A percentile compares a stretch with the other conserved stretches of the same genome.
These are phyloP conservation scores for Fusarium armeniacum DNA, from an alignment of 2,329 filamentous ascomycete species.

Conservation along the genomic window DNA sequence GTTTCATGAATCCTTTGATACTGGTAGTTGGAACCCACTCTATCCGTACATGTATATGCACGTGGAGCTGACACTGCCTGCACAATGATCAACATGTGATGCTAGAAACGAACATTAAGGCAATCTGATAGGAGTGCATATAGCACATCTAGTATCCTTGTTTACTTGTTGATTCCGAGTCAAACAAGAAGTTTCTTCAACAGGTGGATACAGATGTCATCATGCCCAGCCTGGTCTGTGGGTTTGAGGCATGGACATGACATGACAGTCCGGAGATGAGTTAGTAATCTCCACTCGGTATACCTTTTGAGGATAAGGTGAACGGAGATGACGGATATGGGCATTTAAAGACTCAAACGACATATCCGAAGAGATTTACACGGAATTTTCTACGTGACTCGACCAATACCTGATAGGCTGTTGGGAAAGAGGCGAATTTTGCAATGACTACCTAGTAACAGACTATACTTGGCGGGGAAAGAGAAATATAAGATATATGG, in stretches of 20 bases:
- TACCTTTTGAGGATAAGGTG: slow-evolving; percentile 19
- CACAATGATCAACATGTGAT: background rate
- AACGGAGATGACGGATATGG: slow-evolving; percentile 8
- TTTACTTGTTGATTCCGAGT: background rate
- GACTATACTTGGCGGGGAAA: background rate
- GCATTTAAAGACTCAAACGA: background rate
- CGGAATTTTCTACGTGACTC: slow-evolving; percentile 6
- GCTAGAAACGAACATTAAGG: background rate
- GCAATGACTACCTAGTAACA: background rate
- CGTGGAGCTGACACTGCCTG: background rate
- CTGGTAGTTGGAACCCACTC: background rate
- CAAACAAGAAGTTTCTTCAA: slow-evolving; percentile 6
- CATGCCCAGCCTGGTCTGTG: slow-evolving; percentile 17
- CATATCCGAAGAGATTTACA: slow-evolving; percentile 9
- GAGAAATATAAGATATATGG: background rate
- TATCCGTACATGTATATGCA: background rate
- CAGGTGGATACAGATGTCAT: slow-evolving; percentile 32
- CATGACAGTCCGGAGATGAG: slow-evolving; percentile 18
- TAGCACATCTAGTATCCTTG: background rate
- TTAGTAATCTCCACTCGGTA: slow-evolving; percentile 16
- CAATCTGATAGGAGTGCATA: background rate
- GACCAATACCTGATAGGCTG: slow-evolving; percentile 1
- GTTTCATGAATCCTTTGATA: background rate
- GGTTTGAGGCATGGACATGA: slow-evolving; percentile 19
- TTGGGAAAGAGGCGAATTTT: slow-evolving; percentile 1